Evolutionary conservation across 371 early-diverging fungal genomes (phyloP).

Genomic region (Actinomortierella wolfii): DNA sequence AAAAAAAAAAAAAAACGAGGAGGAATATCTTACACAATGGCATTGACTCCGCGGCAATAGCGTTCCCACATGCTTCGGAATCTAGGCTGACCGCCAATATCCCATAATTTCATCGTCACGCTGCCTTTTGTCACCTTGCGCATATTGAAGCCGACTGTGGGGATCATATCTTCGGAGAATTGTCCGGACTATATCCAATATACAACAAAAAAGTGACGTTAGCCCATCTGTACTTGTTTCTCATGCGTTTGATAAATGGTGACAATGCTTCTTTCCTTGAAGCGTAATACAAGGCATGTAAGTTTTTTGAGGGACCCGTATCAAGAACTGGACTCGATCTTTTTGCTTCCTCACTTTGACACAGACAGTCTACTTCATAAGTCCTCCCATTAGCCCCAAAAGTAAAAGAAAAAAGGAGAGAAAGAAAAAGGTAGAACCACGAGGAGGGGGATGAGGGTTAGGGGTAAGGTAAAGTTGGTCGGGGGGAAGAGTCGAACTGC

Average conservation of each 20-base stretch:
- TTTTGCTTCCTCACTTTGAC: too few relatives aligned
- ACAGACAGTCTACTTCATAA: too few relatives aligned
- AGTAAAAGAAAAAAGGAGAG: too few relatives aligned
- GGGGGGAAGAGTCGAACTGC: too few relatives aligned
- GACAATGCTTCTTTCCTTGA: background rate
- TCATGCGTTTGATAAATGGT: background rate
- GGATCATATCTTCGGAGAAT: slow-evolving; percentile 96
- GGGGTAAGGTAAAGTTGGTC: too few relatives aligned
- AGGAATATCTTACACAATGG: slow-evolving; percentile 83
- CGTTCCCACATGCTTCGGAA: slow-evolving; percentile 99
- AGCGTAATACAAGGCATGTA: too few relatives aligned
- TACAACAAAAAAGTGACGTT: slow-evolving; percentile 3
- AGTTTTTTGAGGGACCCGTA: too few relatives aligned
- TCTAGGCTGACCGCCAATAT: slow-evolving; percentile 97
- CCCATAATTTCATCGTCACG: slow-evolving; percentile 98
- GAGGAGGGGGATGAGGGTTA: too few relatives aligned
- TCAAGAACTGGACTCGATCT: too few relatives aligned
- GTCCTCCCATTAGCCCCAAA: too few relatives aligned
- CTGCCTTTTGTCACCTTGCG: slow-evolving; percentile 91
- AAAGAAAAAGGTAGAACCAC: too few relatives aligned
- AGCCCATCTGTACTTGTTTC: background rate
- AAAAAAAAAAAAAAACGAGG: background rate
- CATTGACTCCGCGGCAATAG: slow-evolving; percentile 94
- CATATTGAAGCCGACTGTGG: slow-evolving; percentile 99
- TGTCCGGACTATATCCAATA: slow-evolving; percentile 76